phyloP scores from a whole-genome alignment of 2,329 filamentous ascomycete genomes.

The Colletotrichum sidae region DNA sequence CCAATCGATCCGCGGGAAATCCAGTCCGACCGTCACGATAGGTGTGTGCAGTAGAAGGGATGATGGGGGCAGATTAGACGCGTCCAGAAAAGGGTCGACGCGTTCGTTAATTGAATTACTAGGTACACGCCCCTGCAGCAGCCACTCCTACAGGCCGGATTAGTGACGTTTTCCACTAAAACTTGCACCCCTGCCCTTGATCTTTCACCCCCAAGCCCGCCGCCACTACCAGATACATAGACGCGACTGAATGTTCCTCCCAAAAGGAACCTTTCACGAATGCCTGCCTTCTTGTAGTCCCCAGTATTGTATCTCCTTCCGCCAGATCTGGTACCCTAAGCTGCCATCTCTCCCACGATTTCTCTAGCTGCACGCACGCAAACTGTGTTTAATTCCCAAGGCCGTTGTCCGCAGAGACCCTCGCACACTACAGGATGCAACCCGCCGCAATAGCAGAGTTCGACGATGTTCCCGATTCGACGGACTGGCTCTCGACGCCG shows the following conservation, averaged over 20 bases:
- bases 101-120: conserved; percentile 36
- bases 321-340: too few relatives aligned
- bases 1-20: background rate
- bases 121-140: background rate
- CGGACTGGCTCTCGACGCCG: conserved; percentile 83
- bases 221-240: conserved; percentile 11
- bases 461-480: conserved; percentile 76
- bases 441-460: conserved; percentile 45
- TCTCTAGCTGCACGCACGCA: too few relatives aligned
- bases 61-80: conserved; percentile 16
- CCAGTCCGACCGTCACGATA: background rate
- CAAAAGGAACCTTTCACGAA: background rate
- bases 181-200: background rate
- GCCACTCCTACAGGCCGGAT: background rate
- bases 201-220: conserved; percentile 18
- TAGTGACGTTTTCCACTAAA: conserved; percentile 25
- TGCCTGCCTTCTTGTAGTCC: background rate
- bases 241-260: conserved; percentile 20
- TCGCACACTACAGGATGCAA: background rate
- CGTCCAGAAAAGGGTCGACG: conserved; percentile 24
- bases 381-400: too few relatives aligned
- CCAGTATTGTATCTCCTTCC: too few relatives aligned
- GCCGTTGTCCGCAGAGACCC: too few relatives aligned
- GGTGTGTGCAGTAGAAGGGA: conserved; percentile 2
- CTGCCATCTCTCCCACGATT: too few relatives aligned